Evolutionary conservation across 1,284 basidiomycete species (phyloP), one percentile per base, ranked within the genome.

Genomic region (Cryptococcus sp.): DNA sequence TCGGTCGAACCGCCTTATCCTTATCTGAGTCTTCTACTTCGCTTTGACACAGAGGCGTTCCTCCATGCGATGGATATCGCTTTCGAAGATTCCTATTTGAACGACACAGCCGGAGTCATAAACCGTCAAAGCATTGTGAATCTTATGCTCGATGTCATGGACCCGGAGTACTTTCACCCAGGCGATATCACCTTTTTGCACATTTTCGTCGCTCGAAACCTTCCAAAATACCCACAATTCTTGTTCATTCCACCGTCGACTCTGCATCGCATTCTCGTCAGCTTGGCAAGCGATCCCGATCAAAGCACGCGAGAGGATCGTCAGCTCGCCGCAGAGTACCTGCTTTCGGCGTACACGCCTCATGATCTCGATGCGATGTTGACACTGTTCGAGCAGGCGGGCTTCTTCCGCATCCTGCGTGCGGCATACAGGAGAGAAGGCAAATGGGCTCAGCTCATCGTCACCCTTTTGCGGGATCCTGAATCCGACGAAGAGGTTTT

Each of bases 141-240:
- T 64, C 87, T 93, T 49, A 82, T 99, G 50, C 82, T 95, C 55
- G 92, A 97, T 68, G 86, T 96, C 47, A 71, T 76, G 65, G 64
- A 66, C 45, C 58, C 78, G 16, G 60, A 58, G 16, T 58, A 65
- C 22, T 72, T 91, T 27, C 79, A 85, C 0, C 79, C 85, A 16
- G 79, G 82, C 39, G 91, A 91, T 71, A 79, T 82, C 52, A 91
- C 89, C 3, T 91, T 99, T 75, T 83, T 95, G 50, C 86, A 93
- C 73, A 97, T 99, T 65, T 99, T 99, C 77, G 85, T 98, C 58
- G 91, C 96, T 1, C 88, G 94, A 58, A 99, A 98, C 75, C 85
- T 96, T 16, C 91, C 96, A 0, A 99, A 98, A 79, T 99, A 98
- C 77, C 88, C 89, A 0, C 93, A 97, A 77, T 93, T 89, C 78